phyloP scores from a whole-genome alignment of 2,329 filamentous ascomycete species.

The Magnaporthiopsis poae region DNA sequence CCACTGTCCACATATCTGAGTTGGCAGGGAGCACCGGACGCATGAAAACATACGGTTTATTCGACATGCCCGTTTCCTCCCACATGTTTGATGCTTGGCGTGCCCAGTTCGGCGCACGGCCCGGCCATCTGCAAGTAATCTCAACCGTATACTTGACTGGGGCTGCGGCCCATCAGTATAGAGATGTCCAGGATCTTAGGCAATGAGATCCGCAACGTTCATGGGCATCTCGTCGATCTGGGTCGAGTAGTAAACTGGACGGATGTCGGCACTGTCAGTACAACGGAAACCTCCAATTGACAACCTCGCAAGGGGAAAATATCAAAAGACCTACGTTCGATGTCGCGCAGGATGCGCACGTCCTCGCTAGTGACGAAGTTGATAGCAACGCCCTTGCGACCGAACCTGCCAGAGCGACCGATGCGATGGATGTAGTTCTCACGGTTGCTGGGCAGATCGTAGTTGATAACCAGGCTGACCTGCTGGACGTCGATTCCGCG shows the following conservation, averaged over 20 bases:
- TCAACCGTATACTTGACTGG: background rate
- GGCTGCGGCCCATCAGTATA: background rate
- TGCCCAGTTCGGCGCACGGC: background rate
- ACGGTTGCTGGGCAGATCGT: constrained; percentile 95
- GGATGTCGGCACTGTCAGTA: constrained; percentile 5
- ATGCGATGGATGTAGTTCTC: constrained; percentile 99
- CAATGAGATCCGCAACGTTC: constrained; percentile 67
- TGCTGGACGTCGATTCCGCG: constrained; percentile 99
- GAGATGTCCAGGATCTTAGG: constrained; percentile 5
- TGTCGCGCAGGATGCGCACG: constrained; percentile 99
- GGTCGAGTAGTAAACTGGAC: constrained; percentile 80
- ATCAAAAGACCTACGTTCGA: constrained; percentile 54
- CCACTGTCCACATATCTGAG: background rate
- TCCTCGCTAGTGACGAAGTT: constrained; percentile 99
- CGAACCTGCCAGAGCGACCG: constrained; percentile 98
- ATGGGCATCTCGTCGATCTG: constrained; percentile 99
- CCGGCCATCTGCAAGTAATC: background rate
- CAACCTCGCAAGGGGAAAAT: background rate
- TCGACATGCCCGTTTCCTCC: constrained; percentile 14
- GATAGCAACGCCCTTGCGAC: constrained; percentile 99
- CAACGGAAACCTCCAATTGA: background rate
- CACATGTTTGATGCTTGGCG: constrained; percentile 4
- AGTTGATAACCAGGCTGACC: constrained; percentile 99
- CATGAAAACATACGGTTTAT: constrained; percentile 8
- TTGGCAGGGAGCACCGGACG: background rate